A percentile compares a stretch with the other conserved stretches of the same genome.
Evolutionary conservation across 2,329 filamentous ascomycete genomes (phyloP).

Genomic region (Diaporthe citriasiana): DNA sequence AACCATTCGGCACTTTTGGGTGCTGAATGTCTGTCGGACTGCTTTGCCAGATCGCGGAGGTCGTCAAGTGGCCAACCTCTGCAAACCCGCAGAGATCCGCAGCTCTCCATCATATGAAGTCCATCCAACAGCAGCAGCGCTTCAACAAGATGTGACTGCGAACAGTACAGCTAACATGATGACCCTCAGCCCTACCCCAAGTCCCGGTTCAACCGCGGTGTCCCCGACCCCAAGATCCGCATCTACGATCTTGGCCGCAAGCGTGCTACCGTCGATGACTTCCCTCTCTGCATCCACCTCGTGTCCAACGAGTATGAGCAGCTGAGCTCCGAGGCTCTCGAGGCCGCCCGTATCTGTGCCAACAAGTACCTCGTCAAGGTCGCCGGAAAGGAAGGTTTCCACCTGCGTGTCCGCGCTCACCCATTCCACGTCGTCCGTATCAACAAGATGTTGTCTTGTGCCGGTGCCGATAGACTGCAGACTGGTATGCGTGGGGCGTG

Average conservation of each 20-base stretch:
- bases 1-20: neutral
- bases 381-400: constrained; percentile 80
- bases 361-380: constrained; percentile 94
- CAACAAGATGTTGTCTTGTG: constrained; percentile 99
- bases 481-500: constrained; percentile 99
- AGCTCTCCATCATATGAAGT: neutral
- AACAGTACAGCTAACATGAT: constrained; percentile 66
- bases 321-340: constrained; percentile 98
- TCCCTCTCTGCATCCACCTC: constrained; percentile 98
- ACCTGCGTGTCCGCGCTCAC: constrained; percentile 88
- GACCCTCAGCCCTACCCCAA: constrained; percentile 91
- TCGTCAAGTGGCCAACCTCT: constrained; percentile 3
- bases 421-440: constrained; percentile 99
- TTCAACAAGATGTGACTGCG: constrained; percentile 8
- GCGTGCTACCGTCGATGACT: constrained; percentile 98
- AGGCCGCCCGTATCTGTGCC: constrained; percentile 99
- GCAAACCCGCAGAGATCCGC: constrained; percentile 23
- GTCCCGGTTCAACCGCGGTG: constrained; percentile 99
- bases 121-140: neutral
- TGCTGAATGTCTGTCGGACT: neutral
- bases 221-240: constrained; percentile 85
- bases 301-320: constrained; percentile 99
- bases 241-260: constrained; percentile 99
- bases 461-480: constrained; percentile 99
- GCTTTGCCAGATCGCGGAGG: neutral